Conservation (phyloP, 2,329 filamentous ascomycete genomes). For the Tolypocladium ovalisporum region DNA sequence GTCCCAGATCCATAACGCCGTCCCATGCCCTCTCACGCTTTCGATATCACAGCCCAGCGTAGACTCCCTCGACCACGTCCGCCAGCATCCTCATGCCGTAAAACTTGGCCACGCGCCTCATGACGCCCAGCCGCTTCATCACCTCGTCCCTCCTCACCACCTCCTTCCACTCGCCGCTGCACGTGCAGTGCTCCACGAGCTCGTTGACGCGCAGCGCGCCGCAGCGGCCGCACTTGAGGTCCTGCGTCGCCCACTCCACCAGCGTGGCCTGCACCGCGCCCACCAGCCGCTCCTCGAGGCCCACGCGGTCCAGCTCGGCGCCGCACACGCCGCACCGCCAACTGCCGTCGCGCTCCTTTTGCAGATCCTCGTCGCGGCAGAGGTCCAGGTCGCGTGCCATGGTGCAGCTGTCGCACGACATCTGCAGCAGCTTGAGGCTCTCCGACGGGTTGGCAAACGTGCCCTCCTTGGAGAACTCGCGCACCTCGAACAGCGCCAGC, state of each 20-base stretch:
- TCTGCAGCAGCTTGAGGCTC: conserved; percentile 58
- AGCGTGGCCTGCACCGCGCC: conserved; percentile 63
- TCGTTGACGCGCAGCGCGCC: conserved; percentile 75
- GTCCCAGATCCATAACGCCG: not conserved
- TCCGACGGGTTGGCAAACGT: conserved; percentile 78
- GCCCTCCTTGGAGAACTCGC: conserved; percentile 85
- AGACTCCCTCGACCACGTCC: conserved; percentile 58
- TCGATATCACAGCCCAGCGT: conserved; percentile 30
- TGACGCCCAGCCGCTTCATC: conserved; percentile 54
- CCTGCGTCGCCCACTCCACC: conserved; percentile 78
- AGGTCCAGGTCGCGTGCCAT: conserved; percentile 82
- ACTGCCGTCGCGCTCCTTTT: conserved; percentile 33
- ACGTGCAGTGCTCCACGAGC: conserved; percentile 94
- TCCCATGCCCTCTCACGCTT: not conserved
- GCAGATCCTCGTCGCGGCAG: conserved; percentile 76
- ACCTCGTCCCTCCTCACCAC: conserved; percentile 59
- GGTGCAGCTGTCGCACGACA: conserved; percentile 86
- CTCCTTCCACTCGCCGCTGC: conserved; percentile 74
- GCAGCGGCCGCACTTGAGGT: conserved; percentile 67
- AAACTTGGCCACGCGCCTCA: conserved; percentile 62
- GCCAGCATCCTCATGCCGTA: conserved; percentile 76
- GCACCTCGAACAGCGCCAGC: conserved; percentile 80
- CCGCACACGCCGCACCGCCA: conserved; percentile 75
- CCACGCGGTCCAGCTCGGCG: conserved; percentile 63
- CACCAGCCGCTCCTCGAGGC: conserved; percentile 75